Evolutionary conservation across 2,329 filamentous ascomycete genomes (phyloP).

Genomic region (Pestalotiopsis sp.): DNA sequence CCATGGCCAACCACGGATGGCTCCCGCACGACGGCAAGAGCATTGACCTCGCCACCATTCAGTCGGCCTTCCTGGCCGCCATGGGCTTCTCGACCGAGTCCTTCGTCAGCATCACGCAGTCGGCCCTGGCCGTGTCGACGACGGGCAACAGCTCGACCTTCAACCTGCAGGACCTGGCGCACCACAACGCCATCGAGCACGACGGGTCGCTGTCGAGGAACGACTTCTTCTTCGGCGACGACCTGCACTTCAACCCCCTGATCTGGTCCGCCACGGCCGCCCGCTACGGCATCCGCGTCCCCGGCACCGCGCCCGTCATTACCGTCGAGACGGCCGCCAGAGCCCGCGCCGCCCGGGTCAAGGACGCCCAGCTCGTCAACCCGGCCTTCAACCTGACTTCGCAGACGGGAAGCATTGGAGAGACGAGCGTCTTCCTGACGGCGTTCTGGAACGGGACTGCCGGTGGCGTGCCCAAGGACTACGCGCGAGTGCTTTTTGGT

Average conservation of each 20-base stretch:
- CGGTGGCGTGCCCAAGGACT: conserved; percentile 1
- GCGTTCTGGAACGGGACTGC: neutral
- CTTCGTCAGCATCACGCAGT: conserved; percentile 1
- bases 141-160: conserved; percentile 12
- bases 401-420: neutral
- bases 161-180: neutral
- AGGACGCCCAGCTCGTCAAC: neutral
- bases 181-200: conserved; percentile 9
- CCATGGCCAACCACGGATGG: conserved; percentile 8
- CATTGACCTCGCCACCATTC: conserved; percentile 4
- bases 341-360: neutral
- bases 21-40: conserved; percentile 9
- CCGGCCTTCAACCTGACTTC: conserved; percentile 5
- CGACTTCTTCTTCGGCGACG: conserved; percentile 7
- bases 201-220: conserved; percentile 1
- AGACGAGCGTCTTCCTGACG: conserved; percentile 7
- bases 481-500: conserved; percentile 5
- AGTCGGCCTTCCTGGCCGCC: neutral
- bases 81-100: neutral
- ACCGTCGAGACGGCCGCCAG: neutral
- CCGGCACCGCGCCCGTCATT: neutral
- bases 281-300: neutral
- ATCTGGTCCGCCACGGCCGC: conserved; percentile 6
- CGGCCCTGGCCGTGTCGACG: conserved; percentile 5
- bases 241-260: conserved; percentile 6